Conservation (phyloP, 441 rosid genomes). For the Omphalea diandra region DNA sequence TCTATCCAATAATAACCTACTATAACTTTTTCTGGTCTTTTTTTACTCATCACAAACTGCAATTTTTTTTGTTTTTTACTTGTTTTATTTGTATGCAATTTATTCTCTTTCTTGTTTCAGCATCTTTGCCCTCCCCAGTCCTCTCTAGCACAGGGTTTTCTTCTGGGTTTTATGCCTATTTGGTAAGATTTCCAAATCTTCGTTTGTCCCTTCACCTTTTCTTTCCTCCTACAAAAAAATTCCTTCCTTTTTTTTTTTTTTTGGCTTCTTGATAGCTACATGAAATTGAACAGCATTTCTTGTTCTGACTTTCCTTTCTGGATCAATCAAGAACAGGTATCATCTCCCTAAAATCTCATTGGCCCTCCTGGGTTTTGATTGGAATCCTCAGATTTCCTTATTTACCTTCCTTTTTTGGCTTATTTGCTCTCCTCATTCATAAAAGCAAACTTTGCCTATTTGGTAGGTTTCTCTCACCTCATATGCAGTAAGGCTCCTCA, state of each 20-base stretch:
- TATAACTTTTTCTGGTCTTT: neutral
- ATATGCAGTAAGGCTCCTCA: too few relatives aligned
- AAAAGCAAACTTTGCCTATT: conserved; percentile 9
- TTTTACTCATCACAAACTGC: neutral
- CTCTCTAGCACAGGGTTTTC: conserved; percentile 7
- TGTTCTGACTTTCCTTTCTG: neutral
- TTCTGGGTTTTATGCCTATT: conserved; percentile 23
- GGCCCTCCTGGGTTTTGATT: neutral
- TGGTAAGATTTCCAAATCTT: conserved; percentile 25
- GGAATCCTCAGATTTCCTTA: conserved; percentile 11
- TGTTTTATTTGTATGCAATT: neutral
- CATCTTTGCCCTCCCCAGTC: conserved; percentile 11
- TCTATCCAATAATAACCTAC: neutral
- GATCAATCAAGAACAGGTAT: neutral
- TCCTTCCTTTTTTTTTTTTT: conserved; percentile 11
- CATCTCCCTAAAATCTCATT: neutral
- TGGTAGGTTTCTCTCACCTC: conserved; percentile 19
- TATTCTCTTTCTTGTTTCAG: conserved; percentile 11
- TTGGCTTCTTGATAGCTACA: neutral
- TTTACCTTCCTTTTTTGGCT: conserved; percentile 6
- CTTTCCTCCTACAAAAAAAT: neutral
- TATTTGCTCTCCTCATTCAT: neutral
- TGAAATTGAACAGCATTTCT: neutral
- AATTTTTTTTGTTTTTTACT: neutral
- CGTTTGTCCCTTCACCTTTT: neutral